These are phyloP conservation scores for Meyerozyma athensensis DNA, from an alignment of 1,139 yeast genomes.

Conservation along the genomic window DNA sequence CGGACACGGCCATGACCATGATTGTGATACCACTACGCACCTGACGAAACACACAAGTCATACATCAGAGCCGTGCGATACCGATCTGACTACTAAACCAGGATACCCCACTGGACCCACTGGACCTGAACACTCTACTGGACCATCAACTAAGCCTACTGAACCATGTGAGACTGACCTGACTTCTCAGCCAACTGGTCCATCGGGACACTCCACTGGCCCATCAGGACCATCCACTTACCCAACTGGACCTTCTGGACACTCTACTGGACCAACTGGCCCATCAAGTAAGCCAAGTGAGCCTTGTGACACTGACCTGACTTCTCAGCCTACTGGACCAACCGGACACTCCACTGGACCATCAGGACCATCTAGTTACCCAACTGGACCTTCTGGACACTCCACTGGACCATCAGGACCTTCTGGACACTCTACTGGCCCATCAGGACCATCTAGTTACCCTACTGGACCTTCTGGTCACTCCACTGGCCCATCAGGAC, in stretches of 20 bases:
- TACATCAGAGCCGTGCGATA: background rate
- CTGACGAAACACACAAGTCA: slow-evolving; percentile 1
- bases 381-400: slow-evolving; percentile 1
- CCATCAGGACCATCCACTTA: background rate
- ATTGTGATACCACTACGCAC: background rate
- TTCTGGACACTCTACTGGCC: background rate
- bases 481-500: background rate
- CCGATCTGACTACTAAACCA: background rate
- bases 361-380: background rate
- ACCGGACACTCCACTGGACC: background rate
- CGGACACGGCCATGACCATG: background rate
- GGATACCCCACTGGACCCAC: background rate
- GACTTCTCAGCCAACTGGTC: background rate
- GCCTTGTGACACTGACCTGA: background rate
- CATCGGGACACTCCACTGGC: background rate
- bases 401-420: background rate
- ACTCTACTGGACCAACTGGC: background rate
- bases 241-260: background rate
- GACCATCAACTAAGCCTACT: background rate
- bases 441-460: background rate
- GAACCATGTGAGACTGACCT: background rate
- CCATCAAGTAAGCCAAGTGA: background rate
- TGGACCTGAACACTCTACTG: background rate
- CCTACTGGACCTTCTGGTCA: background rate
- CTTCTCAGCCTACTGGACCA: background rate